Evolutionary conservation across 441 rosid genomes (phyloP).

Genomic region (Macaranga tanarius): DNA sequence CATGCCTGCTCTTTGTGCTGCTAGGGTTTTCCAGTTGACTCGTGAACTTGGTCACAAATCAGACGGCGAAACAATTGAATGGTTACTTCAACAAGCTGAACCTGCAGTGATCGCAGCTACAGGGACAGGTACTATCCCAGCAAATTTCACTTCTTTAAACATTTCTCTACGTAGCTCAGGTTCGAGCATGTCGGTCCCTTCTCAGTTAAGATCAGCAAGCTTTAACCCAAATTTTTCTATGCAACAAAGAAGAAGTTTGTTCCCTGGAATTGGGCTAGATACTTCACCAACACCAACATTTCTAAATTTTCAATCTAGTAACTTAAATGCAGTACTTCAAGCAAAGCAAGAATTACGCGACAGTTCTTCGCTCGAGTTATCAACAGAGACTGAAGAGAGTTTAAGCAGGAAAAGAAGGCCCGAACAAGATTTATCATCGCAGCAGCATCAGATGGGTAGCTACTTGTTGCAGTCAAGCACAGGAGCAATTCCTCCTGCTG

Average conservation of each 20-base stretch:
- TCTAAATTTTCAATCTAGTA: slow-evolving; percentile 64
- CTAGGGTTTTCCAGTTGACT: slow-evolving; percentile 93
- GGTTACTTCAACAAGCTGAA: slow-evolving; percentile 93
- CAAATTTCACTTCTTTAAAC: slow-evolving; percentile 88
- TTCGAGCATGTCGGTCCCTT: slow-evolving; percentile 79
- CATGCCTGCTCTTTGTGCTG: slow-evolving; percentile 97
- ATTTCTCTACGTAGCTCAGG: slow-evolving; percentile 94
- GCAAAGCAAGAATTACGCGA: slow-evolving; percentile 68
- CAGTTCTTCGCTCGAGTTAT: slow-evolving; percentile 46
- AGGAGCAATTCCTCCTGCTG: slow-evolving; percentile 38
- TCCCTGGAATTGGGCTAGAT: slow-evolving; percentile 63
- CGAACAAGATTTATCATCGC: slow-evolving; percentile 48
- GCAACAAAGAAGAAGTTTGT: slow-evolving; percentile 52
- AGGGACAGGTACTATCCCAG: slow-evolving; percentile 93
- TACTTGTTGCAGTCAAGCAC: slow-evolving; percentile 55
- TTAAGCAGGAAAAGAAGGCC: slow-evolving; percentile 45
- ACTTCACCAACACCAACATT: slow-evolving; percentile 57
- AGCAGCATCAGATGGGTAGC: slow-evolving; percentile 53
- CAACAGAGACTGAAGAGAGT: slow-evolving; percentile 42
- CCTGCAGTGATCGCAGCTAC: slow-evolving; percentile 95
- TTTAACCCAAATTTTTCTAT: slow-evolving; percentile 60
- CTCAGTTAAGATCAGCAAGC: slow-evolving; percentile 63
- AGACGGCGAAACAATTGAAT: slow-evolving; percentile 89
- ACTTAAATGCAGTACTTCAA: slow-evolving; percentile 44
- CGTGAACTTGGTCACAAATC: slow-evolving; percentile 92